phyloP scores from a whole-genome alignment of 441 rosid genomes.

The Gossypium trilobum region DNA sequence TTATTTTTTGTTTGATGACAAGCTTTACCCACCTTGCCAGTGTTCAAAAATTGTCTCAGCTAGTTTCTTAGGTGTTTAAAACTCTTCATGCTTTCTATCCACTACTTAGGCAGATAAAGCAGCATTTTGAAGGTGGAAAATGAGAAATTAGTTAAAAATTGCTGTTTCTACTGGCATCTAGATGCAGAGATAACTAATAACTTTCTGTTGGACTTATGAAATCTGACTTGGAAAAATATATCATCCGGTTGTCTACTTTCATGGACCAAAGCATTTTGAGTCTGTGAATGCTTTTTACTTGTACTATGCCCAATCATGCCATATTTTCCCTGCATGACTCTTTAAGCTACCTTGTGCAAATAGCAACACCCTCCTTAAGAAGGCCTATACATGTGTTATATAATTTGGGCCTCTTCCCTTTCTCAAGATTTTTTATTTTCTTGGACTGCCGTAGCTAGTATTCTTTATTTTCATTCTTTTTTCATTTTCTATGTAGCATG shows the following conservation, averaged over 20 bases:
- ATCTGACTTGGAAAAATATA: neutral
- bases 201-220: neutral
- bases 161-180: neutral
- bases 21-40: neutral
- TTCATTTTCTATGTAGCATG: neutral
- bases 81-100: neutral
- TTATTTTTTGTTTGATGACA: neutral
- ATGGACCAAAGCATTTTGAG: neutral
- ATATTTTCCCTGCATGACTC: neutral
- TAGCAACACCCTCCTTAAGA: neutral
- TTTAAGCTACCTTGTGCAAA: neutral
- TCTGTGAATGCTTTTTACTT: neutral
- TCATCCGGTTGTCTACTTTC: neutral
- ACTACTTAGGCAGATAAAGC: neutral
- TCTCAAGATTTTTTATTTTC: neutral
- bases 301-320: neutral
- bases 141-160: neutral
- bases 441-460: neutral
- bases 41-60: neutral
- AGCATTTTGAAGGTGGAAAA: neutral
- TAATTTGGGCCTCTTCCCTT: neutral
- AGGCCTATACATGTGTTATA: neutral
- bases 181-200: neutral
- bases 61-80: neutral
- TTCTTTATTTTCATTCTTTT: neutral